Base-by-base conservation (phyloP, 495 filamentous ascomycete genomes). In the Aspergillus haitiensis region DNA sequence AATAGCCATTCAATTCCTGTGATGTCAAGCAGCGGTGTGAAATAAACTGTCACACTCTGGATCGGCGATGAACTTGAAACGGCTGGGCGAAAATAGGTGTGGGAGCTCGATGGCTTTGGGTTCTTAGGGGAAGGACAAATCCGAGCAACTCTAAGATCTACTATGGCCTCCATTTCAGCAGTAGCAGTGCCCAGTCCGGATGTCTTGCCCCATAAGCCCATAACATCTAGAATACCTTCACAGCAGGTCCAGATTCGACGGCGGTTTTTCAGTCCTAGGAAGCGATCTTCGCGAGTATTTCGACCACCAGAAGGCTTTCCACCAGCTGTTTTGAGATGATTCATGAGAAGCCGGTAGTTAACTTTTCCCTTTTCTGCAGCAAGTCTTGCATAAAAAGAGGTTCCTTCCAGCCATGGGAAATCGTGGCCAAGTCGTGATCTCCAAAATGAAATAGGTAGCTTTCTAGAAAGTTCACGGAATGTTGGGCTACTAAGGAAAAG, bases 181-280 rank as follows among this genome's bases (percentile, higher is more conserved):
- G 42, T 15, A 1, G 18, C 42, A 46, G 42, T 15, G 21, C 3
- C 21, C 1, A 27, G 21, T 16, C 42, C 42, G 18, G 42, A 13
- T 13, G n/a, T 13, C 42, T 46, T 46, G 7, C 18, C 18, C 12
- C 42, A 13, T 13, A n/a, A 16, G 0, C 15, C 36, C 52, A 55
- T 44, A 13, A 27, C 31, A 15, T 44, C 52, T 7, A 55, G 36
- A 21, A 55, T 55, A 13, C 31, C 52, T 55, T 55, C 52, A 7
- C 52, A 55, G 37, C 52, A 55, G 16, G 16, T 44, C 52, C 52
- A 55, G 31, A 55, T 55, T 4, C 52, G 52, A 32, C 36, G 52
- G 36, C 52, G 52, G 36, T 55, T 55, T 31, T 44, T 55, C 2
- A 55, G 8, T 42, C 36, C 21, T 31, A 55, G 40, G 8, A 27